Base-by-base conservation (phyloP, 352 stramenopile genomes). In the Detonula confervacea region DNA sequence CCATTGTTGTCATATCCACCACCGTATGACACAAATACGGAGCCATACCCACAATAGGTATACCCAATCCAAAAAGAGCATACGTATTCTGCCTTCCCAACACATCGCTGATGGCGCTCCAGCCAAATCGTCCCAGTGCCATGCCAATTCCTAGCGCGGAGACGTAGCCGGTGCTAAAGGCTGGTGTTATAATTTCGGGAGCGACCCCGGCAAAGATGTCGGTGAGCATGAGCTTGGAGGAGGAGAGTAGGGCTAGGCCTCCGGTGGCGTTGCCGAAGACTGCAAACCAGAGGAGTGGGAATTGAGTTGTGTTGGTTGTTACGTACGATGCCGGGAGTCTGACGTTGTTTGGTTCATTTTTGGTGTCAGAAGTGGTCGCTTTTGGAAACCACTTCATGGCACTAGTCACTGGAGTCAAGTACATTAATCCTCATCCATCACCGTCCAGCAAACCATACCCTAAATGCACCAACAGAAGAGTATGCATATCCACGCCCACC, bases 381-480 rank as follows among this genome's bases (percentile, higher is more conserved):
- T n/a, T n/a, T n/a, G 87, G 87, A 75, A 93, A 92, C 87, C 87
- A 93, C 42, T 87, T 86, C 77, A 94, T 88, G 2, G 89, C 66
- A n/a, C 74, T 76, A 7, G 77, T 84, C 11, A 93, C 87, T 0
- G 89, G 89, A 16, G 80, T 84, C 11, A 91, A 70, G 63, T 94
- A 94, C 67, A 90, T 84, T 1, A 91, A 64, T 22, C 87, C 89
- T 75, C 81, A 89, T 33, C 80, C 81, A 5, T 90, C 82, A 6
- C 89, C 87, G 35, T 80, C 87, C 35, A 92, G 44, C 2, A 84
- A 22, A 0, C 87, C 88, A 76, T 90, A 91, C 20, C 81, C 89
- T n/a, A 81, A 24, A 77, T 94, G 92, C 6, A 92, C 56, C 39
- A 94, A 65, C 30, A 84, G 86, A 7, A 94, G 52, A 24, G 30